These are phyloP conservation scores for Claviceps humidiphila DNA, from an alignment of 2,329 filamentous ascomycete species.

Conservation along the genomic window DNA sequence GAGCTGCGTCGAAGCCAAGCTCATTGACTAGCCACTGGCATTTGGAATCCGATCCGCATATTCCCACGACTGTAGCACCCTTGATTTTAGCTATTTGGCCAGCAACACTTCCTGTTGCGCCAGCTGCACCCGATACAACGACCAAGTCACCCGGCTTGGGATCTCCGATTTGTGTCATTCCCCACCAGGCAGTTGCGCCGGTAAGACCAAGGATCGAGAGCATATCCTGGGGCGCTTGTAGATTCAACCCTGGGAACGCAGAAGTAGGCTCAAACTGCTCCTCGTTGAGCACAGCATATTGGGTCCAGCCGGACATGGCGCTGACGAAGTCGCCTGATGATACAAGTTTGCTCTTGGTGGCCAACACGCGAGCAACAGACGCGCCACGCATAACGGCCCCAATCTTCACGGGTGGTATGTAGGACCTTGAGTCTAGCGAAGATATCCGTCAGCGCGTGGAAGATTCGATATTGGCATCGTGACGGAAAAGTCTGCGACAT, in stretches of 20 bases:
- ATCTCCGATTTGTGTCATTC: conserved; percentile 54
- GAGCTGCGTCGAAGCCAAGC: conserved; percentile 51
- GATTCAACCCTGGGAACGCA: conserved; percentile 23
- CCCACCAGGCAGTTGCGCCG: conserved; percentile 64
- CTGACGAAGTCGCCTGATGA: conserved; percentile 45
- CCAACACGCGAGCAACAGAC: conserved; percentile 47
- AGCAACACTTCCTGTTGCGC: conserved; percentile 63
- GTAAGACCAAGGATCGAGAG: conserved; percentile 52
- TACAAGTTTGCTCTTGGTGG: conserved; percentile 41
- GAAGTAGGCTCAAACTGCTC: conserved; percentile 32
- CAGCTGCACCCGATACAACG: conserved; percentile 65
- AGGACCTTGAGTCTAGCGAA: conserved; percentile 34
- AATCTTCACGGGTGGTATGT: conserved; percentile 55
- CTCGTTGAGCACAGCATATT: conserved; percentile 46
- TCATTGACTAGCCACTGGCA: conserved; percentile 50
- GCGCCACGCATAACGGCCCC: conserved; percentile 56
- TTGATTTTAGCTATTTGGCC: conserved; percentile 68
- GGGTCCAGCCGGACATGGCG: conserved; percentile 48
- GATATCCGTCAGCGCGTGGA: not conserved
- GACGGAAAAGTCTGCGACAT: not conserved
- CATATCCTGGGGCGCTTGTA: conserved; percentile 38
- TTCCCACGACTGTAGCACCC: conserved; percentile 47
- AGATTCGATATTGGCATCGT: not conserved
- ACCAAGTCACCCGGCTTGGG: conserved; percentile 60
- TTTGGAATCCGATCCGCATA: conserved; percentile 55